Percentiles rank a stretch among this genome's conserved stretches.
phyloP scores from a whole-genome alignment of 306 rosid genomes.

The Lithocarpus polystachyus region DNA sequence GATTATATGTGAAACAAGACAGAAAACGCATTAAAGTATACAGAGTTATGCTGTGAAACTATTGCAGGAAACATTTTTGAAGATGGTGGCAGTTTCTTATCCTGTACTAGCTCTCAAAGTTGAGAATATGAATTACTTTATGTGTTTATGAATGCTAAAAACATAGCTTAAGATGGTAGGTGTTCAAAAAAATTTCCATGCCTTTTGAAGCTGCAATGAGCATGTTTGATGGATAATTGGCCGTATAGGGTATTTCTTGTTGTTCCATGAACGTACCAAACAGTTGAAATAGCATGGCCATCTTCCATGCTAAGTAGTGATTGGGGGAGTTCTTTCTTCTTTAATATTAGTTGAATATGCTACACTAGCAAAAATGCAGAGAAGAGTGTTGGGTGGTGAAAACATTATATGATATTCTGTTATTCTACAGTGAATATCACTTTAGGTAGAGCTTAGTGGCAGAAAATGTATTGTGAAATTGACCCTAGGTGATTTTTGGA shows the following conservation, averaged over 20 bases:
- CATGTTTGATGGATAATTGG: neutral
- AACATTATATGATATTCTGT: neutral
- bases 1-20: neutral
- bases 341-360: neutral
- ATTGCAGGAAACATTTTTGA: neutral
- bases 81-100: neutral
- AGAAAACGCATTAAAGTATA: neutral
- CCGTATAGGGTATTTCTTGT: neutral
- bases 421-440: neutral
- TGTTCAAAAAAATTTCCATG: neutral
- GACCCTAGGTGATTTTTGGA: neutral
- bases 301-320: neutral
- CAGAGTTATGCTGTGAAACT: neutral
- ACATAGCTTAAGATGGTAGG: neutral
- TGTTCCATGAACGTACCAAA: too few species aligned
- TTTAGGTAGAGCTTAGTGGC: neutral
- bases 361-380: neutral
- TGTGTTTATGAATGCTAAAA: neutral
- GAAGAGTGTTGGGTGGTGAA: neutral
- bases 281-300: neutral
- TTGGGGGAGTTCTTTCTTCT: neutral
- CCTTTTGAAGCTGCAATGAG: neutral
- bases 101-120: neutral
- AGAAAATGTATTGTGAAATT: neutral
- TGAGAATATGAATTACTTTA: neutral